A percentile compares a stretch with the other conserved stretches of the same genome.
Evolutionary conservation across 306 rosid genomes (phyloP).

Genomic region (Abrus pulchellus): DNA sequence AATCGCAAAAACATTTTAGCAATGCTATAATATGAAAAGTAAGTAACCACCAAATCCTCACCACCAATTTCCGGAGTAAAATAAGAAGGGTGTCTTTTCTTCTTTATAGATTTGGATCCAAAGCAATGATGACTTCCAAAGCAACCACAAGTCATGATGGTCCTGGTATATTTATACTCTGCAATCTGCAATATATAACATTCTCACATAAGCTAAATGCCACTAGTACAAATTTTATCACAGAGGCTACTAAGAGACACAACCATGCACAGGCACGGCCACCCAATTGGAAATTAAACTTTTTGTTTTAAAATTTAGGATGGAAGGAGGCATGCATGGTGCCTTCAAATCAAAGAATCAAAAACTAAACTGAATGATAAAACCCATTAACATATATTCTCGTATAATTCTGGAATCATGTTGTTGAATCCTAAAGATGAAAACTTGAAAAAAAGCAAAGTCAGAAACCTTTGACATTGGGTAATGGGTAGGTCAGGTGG

Average conservation of each 20-base stretch:
- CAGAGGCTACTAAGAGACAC: neutral
- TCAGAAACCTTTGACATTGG: neutral
- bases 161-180: conserved; percentile 21
- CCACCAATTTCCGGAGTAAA: conserved; percentile 60
- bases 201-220: conserved; percentile 9
- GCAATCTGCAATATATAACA: conserved; percentile 46
- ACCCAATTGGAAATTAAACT: neutral
- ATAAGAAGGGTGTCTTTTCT: conserved; percentile 50
- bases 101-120: conserved; percentile 52
- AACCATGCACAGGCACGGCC: neutral
- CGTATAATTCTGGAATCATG: neutral
- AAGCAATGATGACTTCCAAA: conserved; percentile 70
- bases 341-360: neutral
- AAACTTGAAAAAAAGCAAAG: conserved; percentile 1
- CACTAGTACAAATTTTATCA: neutral
- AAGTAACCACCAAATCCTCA: conserved; percentile 48
- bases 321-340: neutral
- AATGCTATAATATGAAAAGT: conserved; percentile 22
- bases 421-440: neutral
- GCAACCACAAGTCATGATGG: conserved; percentile 77
- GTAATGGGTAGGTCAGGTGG: neutral
- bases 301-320: neutral
- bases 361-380: neutral
- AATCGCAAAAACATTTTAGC: neutral
- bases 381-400: neutral